phyloP scores from a whole-genome alignment of 345 rosid species.

The Pseudoturritis turrita region DNA sequence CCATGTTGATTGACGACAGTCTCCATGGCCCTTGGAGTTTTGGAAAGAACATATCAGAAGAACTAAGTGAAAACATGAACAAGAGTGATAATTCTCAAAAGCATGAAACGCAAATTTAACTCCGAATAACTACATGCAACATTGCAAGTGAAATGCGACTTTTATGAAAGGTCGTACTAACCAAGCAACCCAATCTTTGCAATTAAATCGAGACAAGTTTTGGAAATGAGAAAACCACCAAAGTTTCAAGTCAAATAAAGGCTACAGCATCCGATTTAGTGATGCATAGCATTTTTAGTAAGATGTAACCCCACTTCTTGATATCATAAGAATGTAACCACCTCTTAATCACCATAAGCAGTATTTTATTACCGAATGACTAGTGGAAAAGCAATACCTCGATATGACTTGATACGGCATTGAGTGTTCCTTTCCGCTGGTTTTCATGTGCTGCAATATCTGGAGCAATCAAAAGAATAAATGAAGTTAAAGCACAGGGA shows the following conservation, averaged over 20 bases:
- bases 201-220: neutral
- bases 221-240: neutral
- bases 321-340: neutral
- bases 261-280: neutral
- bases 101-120: neutral
- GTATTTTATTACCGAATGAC: neutral
- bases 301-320: neutral
- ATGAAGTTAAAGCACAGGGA: slow-evolving; percentile 6
- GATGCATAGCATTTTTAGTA: neutral
- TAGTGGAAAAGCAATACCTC: slow-evolving; percentile 43
- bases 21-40: slow-evolving; percentile 82
- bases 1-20: slow-evolving; percentile 89
- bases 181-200: neutral
- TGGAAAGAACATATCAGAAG: slow-evolving; percentile 23
- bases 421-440: slow-evolving; percentile 96
- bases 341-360: neutral
- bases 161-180: neutral
- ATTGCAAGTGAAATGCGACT: neutral
- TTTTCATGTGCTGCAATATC: slow-evolving; percentile 97
- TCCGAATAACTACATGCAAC: neutral
- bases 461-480: slow-evolving; percentile 29
- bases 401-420: slow-evolving; percentile 99
- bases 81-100: neutral
- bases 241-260: slow-evolving; percentile 1
- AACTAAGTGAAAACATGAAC: slow-evolving; percentile 8